Percentiles rank a stretch among this genome's conserved stretches.
Conservation (phyloP, 75 land plant genomes). For the Selaginella moellendorffii region DNA sequence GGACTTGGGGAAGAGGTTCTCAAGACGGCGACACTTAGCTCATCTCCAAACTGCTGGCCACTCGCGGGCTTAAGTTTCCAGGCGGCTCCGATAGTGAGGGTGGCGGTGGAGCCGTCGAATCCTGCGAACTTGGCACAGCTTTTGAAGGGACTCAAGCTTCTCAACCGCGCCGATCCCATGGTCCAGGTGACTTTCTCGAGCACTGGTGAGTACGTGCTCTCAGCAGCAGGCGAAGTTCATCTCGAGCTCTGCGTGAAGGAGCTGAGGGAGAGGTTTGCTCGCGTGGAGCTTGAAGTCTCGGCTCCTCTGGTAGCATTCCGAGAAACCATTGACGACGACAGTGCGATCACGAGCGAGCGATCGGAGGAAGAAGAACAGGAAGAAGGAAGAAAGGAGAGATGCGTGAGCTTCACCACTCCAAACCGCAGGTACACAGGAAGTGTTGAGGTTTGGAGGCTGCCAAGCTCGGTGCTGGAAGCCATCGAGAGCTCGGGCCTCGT, state of each 20-base stretch:
- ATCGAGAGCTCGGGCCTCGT: too few relatives aligned
- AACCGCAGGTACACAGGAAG: constrained; percentile 67
- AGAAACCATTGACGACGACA: constrained; percentile 69
- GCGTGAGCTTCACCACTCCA: constrained; percentile 50
- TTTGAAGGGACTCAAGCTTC: constrained; percentile 51
- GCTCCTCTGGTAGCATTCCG: constrained; percentile 72
- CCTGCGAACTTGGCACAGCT: constrained; percentile 68
- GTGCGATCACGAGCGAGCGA: too few relatives aligned
- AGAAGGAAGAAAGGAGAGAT: constrained; percentile 22
- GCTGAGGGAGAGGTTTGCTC: constrained; percentile 76
- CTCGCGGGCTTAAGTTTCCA: constrained; percentile 76
- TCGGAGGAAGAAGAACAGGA: background rate
- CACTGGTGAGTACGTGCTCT: constrained; percentile 84
- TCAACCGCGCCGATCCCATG: constrained; percentile 85
- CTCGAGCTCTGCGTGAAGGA: constrained; percentile 88
- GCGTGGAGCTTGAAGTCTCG: constrained; percentile 66
- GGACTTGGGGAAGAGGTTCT: constrained; percentile 71
- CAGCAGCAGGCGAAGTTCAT: constrained; percentile 96
- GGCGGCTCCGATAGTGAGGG: constrained; percentile 74
- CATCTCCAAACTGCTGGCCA: constrained; percentile 63
- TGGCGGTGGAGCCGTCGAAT: constrained; percentile 82
- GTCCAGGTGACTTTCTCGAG: constrained; percentile 71
- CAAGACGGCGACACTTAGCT: constrained; percentile 81
- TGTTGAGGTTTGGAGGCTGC: constrained; percentile 54
- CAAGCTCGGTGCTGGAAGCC: constrained; percentile 85